Conservation (phyloP, 108 stramenopile genomes). For the Parietichytrium sp. region DNA sequence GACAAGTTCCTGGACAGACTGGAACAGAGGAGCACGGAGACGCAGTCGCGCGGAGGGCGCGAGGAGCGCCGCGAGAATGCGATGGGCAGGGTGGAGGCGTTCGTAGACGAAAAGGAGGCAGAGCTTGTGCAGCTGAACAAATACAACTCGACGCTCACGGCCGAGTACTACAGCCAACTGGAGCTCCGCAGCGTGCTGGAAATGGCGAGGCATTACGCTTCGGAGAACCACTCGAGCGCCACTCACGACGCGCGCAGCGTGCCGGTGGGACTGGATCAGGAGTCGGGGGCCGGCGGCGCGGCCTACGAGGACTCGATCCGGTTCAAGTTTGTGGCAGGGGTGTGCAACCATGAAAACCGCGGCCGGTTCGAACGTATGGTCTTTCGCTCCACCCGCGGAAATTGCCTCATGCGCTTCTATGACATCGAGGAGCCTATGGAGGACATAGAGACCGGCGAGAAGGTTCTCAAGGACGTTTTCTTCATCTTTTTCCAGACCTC, state of each 20-base stretch:
- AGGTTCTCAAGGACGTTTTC: conserved; percentile 86
- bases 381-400: conserved; percentile 89
- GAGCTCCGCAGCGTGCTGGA: conserved; percentile 85
- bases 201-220: conserved; percentile 80
- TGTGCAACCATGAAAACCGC: conserved; percentile 82
- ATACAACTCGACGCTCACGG: conserved; percentile 86
- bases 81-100: conserved; percentile 71
- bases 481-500: conserved; percentile 93
- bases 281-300: conserved; percentile 61
- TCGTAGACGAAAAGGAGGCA: conserved; percentile 83
- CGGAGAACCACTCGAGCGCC: conserved; percentile 74
- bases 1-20: conserved; percentile 66
- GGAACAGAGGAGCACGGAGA: conserved; percentile 37
- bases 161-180: conserved; percentile 90
- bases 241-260: conserved; percentile 56
- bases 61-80: conserved; percentile 42
- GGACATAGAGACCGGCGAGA: conserved; percentile 74
- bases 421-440: conserved; percentile 79
- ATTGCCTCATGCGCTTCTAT: conserved; percentile 92
- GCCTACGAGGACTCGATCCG: conserved; percentile 80
- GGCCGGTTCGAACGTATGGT: conserved; percentile 93
- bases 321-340: conserved; percentile 90
- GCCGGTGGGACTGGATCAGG: conserved; percentile 50
- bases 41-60: neutral
- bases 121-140: conserved; percentile 87